Evolutionary conservation across 768 basidiomycete species (phyloP), one percentile per base, ranked within the genome.

Genomic region (Lactarius indigo): DNA sequence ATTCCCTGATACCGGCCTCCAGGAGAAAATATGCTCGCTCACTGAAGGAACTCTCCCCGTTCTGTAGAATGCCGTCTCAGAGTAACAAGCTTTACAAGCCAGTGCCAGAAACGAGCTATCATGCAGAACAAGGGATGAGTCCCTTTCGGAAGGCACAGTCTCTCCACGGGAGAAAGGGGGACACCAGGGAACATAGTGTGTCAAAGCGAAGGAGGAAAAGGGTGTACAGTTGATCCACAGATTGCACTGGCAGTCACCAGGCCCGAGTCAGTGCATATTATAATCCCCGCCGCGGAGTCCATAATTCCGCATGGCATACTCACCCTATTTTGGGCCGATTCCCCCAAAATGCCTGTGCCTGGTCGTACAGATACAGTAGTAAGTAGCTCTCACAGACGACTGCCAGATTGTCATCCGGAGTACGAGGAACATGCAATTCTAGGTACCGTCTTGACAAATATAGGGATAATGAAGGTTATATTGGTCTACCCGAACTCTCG

Each of bases 21-120:
- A 17, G 57, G 33, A 60, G 67, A 66, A 17, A 54, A 7, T 15
- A 47, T 56, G 56, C 64, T 42, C 20, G 50, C 23, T 54, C 42
- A 50, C 41, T 50, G 67, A 52, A 62, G 28, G 57, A 69, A 69
- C 68, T 69, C 68, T 69, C 68, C 68, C 68, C 68, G 68, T 67
- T 66, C 68, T 44, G 68, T 69, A 69, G 64, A 59, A 44, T 28
- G 61, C 30, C 33, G 50, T 62, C 61, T 50, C 64, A 6, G 41
- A 57, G 56, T 42, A 35, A 56, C 61, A 56, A 42, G 57, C 68
- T 60, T 59, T 31, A 66, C 23, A 10, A 59, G 61, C 68, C 35
- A 52, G 65, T 59, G 57, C 42, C 56, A 59, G 52, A 67, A 66
- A 63, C 52, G 26, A 18, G 30, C 42, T 37, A 28, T 63, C 60